These are phyloP conservation scores for Suhomyces emberorum DNA, from an alignment of 805 yeast genomes.

Conservation along the genomic window DNA sequence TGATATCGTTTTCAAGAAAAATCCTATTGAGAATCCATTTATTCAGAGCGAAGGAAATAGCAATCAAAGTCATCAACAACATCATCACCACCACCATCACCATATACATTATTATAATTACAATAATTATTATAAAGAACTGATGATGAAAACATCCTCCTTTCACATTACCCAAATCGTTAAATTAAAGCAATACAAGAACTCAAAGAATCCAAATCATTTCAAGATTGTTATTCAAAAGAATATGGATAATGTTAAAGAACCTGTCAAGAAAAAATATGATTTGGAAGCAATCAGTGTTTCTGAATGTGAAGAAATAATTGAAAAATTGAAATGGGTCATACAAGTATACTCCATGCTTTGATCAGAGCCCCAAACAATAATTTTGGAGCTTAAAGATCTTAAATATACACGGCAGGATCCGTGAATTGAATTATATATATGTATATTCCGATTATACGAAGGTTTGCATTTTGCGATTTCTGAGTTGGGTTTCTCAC, in stretches of 20 bases:
- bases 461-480: no score
- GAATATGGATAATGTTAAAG: slow-evolving; percentile 36
- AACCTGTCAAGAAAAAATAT: slow-evolving; percentile 63
- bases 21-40: slow-evolving; percentile 31
- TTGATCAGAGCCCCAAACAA: no score
- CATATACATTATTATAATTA: slow-evolving; percentile 39
- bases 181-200: slow-evolving; percentile 67
- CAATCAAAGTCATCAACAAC: slow-evolving; percentile 13
- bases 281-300: slow-evolving; percentile 74
- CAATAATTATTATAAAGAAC: slow-evolving; percentile 53
- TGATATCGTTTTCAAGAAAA: slow-evolving; percentile 49
- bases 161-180: slow-evolving; percentile 79
- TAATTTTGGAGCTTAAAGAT: no score
- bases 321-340: slow-evolving; percentile 61
- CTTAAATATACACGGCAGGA: no score
- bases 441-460: no score
- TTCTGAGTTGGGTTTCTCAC: no score
- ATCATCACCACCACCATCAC: slow-evolving; percentile 35
- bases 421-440: no score
- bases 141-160: slow-evolving; percentile 76
- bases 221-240: slow-evolving; percentile 71
- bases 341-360: slow-evolving; percentile 49
- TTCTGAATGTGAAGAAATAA: slow-evolving; percentile 67
- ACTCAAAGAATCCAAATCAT: slow-evolving; percentile 62
- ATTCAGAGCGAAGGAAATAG: slow-evolving; percentile 7